A percentile compares a stretch with the other conserved stretches of the same genome.
phyloP scores from a whole-genome alignment of 768 basidiomycete genomes.

The Lactarius hatsudake region DNA sequence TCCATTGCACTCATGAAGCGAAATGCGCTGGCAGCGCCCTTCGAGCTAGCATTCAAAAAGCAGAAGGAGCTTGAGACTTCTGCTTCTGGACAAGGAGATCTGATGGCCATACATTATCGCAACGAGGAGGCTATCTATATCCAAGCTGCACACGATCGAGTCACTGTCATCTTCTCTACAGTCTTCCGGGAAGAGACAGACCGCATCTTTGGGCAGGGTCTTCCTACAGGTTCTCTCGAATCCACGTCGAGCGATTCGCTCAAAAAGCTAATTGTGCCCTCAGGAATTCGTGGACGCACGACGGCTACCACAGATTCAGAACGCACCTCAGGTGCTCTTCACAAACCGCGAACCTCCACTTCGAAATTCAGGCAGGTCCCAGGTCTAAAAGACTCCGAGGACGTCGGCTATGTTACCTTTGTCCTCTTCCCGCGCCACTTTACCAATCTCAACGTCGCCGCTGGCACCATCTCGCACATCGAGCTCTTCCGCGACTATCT shows the following conservation, averaged over 20 bases:
- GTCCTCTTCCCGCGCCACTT: constrained; percentile 97
- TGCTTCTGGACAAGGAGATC: constrained; percentile 63
- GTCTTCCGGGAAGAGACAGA: constrained; percentile 97
- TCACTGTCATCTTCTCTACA: constrained; percentile 97
- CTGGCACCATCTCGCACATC: constrained; percentile 86
- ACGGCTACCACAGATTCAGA: constrained; percentile 87
- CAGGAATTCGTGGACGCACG: constrained; percentile 99
- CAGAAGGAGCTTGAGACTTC: constrained; percentile 83
- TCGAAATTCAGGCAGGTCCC: constrained; percentile 89
- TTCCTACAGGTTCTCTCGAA: constrained; percentile 79
- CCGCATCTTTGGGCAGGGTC: constrained; percentile 93
- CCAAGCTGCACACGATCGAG: constrained; percentile 89
- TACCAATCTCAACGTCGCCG: constrained; percentile 60
- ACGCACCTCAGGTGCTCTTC: constrained; percentile 95
- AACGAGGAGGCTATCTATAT: constrained; percentile 98
- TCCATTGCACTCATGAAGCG: constrained; percentile 86
- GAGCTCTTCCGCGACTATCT: constrained; percentile 97
- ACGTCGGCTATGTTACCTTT: constrained; percentile 42
- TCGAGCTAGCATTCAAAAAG: constrained; percentile 80
- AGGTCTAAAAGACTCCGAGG: constrained; percentile 65
- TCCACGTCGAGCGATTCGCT: constrained; percentile 9
- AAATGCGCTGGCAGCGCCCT: constrained; percentile 92
- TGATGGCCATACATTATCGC: constrained; percentile 93
- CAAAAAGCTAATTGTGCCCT: background rate
- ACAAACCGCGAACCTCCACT: constrained; percentile 92